Conservation (phyloP, 305 asterid genomes). For the Petunia hybrid region DNA sequence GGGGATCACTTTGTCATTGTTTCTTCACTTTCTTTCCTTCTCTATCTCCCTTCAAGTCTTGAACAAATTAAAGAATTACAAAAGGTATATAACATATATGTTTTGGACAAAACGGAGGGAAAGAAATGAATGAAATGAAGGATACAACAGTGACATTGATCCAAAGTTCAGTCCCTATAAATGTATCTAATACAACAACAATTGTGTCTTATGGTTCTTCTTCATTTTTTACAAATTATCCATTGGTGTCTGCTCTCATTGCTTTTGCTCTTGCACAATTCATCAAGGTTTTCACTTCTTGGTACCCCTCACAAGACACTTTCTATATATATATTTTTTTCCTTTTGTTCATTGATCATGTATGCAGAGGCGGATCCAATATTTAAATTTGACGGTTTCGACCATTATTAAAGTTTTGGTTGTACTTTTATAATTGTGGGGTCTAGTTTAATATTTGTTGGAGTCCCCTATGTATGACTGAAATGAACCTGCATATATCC, state of each 20-base stretch:
- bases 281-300: constrained; percentile 49
- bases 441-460: no score
- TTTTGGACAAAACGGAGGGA: background rate
- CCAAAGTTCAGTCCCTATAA: constrained; percentile 34
- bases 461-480: no score
- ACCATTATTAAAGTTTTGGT: no score
- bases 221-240: constrained; percentile 48
- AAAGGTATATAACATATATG: no score
- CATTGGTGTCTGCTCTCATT: constrained; percentile 50
- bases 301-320: constrained; percentile 38
- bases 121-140: constrained; percentile 36
- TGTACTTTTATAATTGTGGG: no score
- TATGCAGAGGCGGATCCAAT: no score
- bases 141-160: constrained; percentile 43
- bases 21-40: background rate
- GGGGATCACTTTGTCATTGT: background rate
- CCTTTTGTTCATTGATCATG: background rate
- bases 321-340: background rate
- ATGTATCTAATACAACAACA: constrained; percentile 29
- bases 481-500: no score
- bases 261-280: constrained; percentile 56
- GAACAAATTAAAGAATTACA: background rate
- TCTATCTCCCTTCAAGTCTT: background rate
- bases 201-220: constrained; percentile 36
- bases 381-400: no score